Percentiles rank a stretch among this genome's conserved stretches.
phyloP scores from a whole-genome alignment of 768 basidiomycete genomes.

The Crassisporium funariophilum region DNA sequence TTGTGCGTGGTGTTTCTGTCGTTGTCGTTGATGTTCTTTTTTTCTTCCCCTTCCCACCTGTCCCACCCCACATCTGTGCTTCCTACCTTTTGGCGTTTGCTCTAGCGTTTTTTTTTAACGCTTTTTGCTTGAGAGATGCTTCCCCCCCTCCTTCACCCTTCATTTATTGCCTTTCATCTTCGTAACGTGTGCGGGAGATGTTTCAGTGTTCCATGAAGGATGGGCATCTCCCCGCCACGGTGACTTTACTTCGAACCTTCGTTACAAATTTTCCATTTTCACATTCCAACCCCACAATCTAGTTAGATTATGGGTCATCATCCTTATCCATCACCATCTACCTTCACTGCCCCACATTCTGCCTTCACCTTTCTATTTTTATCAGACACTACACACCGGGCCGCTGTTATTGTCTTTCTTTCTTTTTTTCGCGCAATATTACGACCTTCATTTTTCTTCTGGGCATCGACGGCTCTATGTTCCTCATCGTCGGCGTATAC shows the following conservation, averaged over 20 bases:
- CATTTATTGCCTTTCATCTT: constrained; percentile 6
- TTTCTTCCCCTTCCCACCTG: constrained; percentile 9
- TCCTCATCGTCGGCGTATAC: constrained; percentile 19
- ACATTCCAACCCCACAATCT: too few species aligned
- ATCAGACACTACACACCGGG: constrained; percentile 1
- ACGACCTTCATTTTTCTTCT: constrained; percentile 2
- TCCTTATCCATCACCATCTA: not conserved
- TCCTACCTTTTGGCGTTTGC: constrained; percentile 1
- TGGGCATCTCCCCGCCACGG: too few species aligned
- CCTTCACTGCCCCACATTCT: too few species aligned
- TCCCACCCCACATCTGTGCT: constrained; percentile 1
- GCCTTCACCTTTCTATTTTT: not conserved
- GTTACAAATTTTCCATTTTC: too few species aligned
- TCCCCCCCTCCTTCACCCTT: constrained; percentile 10
- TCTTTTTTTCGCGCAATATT: constrained; percentile 23
- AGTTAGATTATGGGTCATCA: constrained; percentile 5
- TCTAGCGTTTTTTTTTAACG: not conserved
- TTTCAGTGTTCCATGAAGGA: too few species aligned
- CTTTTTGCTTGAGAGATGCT: constrained; percentile 1
- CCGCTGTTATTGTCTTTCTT: constrained; percentile 21
- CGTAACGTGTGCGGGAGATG: constrained; percentile 1
- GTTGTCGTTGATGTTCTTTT: constrained; percentile 34
- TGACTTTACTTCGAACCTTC: too few species aligned
- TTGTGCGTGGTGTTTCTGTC: constrained; percentile 69
- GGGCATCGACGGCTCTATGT: constrained; percentile 18